phyloP scores from a whole-genome alignment of 345 rosid genomes.

The Anacardium occidentale region DNA sequence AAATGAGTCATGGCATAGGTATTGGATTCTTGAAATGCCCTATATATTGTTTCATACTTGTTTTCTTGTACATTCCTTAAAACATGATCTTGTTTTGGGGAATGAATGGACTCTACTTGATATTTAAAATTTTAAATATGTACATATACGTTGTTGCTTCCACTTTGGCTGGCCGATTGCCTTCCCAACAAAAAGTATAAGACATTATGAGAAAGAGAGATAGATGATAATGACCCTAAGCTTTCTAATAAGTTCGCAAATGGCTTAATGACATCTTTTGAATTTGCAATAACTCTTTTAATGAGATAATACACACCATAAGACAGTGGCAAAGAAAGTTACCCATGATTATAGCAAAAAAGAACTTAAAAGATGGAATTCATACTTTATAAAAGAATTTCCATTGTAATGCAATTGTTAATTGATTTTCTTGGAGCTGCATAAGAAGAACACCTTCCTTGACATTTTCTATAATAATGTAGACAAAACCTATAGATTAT shows the following conservation, averaged over 20 bases:
- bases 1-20: too few relatives aligned
- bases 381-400: constrained; percentile 12
- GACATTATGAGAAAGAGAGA: not conserved
- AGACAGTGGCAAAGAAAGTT: constrained; percentile 3
- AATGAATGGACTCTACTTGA: too few relatives aligned
- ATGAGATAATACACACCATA: constrained; percentile 18
- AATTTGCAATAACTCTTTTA: constrained; percentile 89
- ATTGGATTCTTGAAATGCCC: too few relatives aligned
- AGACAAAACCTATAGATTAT: constrained; percentile 17
- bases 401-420: constrained; percentile 76
- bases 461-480: constrained; percentile 56
- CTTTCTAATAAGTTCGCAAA: constrained; percentile 77
- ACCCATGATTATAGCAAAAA: constrained; percentile 3
- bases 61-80: too few relatives aligned
- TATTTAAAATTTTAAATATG: too few relatives aligned
- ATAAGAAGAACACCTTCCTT: constrained; percentile 88
- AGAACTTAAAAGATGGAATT: constrained; percentile 7
- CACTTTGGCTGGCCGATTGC: too few relatives aligned
- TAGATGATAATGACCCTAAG: constrained; percentile 46
- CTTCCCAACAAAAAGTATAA: too few relatives aligned
- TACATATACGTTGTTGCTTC: too few relatives aligned
- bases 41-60: too few relatives aligned
- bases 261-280: constrained; percentile 71
- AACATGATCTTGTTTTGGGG: too few relatives aligned
- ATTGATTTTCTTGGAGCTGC: constrained; percentile 87